Percentiles rank a stretch among this genome's conserved stretches.
Conservation (phyloP, 305 asterid species). For the Nicotiana rustica region DNA sequence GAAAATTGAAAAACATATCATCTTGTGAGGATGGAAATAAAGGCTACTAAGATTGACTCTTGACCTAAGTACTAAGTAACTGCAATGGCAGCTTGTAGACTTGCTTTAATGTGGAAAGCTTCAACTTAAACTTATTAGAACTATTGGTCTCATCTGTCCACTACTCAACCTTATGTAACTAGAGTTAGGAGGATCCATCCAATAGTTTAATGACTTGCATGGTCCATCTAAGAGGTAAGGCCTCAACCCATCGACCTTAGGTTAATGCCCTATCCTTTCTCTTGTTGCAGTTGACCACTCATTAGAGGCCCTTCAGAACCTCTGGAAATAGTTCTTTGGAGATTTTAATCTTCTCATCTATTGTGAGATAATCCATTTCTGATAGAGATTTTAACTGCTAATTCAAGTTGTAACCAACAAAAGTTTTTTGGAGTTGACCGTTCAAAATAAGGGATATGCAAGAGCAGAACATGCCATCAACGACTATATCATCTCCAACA, state of each 20-base stretch:
- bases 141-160: no score
- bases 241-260: background rate
- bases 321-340: no score
- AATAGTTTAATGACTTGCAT: background rate
- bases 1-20: background rate
- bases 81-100: background rate
- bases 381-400: conserved; percentile 1
- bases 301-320: background rate
- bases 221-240: background rate
- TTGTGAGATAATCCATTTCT: background rate
- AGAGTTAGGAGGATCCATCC: background rate
- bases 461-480: background rate
- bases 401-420: background rate
- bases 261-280: background rate
- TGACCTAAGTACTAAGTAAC: background rate
- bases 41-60: background rate
- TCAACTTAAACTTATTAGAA: no score
- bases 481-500: conserved; percentile 25
- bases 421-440: conserved; percentile 4
- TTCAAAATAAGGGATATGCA: background rate
- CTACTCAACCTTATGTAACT: no score
- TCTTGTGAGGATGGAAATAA: background rate
- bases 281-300: background rate
- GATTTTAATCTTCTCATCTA: background rate
- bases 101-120: background rate